phyloP scores from a whole-genome alignment of 192 early-diverging fungal genomes.

The Coemansia sp. region DNA sequence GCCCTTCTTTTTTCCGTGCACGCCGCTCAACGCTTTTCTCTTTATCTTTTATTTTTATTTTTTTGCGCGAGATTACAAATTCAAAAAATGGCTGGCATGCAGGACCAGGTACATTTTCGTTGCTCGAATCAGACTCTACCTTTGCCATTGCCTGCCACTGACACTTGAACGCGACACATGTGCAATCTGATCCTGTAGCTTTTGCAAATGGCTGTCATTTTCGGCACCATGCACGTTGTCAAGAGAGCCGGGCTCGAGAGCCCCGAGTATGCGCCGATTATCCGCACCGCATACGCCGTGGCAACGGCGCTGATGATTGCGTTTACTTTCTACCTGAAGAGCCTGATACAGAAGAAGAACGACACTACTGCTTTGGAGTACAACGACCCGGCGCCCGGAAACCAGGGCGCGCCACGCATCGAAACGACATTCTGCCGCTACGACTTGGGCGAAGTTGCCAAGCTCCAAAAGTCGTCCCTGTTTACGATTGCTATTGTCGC shows the following conservation, averaged over 20 bases:
- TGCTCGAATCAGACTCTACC: neutral
- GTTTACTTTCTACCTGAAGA: constrained; percentile 50
- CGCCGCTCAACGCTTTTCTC: neutral
- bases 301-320: constrained; percentile 24
- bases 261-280: constrained; percentile 39
- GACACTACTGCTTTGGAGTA: constrained; percentile 80
- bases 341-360: constrained; percentile 66
- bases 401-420: constrained; percentile 36
- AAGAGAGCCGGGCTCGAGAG: constrained; percentile 55
- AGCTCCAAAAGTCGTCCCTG: constrained; percentile 67
- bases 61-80: neutral
- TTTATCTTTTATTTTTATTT: constrained; percentile 5
- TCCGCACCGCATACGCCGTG: constrained; percentile 26
- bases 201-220: constrained; percentile 57
- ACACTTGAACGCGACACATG: neutral
- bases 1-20: no score
- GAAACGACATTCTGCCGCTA: constrained; percentile 73
- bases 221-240: constrained; percentile 65
- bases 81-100: constrained; percentile 42
- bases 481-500: constrained; percentile 69
- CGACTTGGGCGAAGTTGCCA: constrained; percentile 68
- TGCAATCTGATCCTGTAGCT: constrained; percentile 19
- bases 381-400: constrained; percentile 58
- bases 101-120: constrained; percentile 36
- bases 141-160: neutral